phyloP scores from a whole-genome alignment of 352 stramenopile species.

The Globisporangium mamillatum region DNA sequence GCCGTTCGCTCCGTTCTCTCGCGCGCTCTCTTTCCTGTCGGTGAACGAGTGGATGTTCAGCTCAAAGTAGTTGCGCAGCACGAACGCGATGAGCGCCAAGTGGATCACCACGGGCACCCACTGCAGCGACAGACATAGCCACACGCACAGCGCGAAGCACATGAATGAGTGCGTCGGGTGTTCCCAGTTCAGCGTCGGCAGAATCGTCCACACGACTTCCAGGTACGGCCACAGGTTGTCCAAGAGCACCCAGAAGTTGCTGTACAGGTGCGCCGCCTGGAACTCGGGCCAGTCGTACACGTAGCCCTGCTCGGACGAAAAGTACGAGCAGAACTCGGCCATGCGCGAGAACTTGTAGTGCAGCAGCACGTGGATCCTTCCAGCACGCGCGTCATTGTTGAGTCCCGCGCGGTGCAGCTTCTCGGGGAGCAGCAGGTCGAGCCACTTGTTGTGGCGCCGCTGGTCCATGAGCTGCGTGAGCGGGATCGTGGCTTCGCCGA shows the following conservation, averaged over 20 bases:
- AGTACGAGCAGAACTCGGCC: constrained; percentile 83
- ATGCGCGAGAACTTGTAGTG: constrained; percentile 88
- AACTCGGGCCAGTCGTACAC: constrained; percentile 83
- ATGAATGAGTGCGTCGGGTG: constrained; percentile 81
- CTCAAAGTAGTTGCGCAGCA: constrained; percentile 84
- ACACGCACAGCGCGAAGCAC: constrained; percentile 83
- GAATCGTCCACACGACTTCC: constrained; percentile 78
- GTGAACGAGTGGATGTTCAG: constrained; percentile 81
- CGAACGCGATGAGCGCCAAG: constrained; percentile 74
- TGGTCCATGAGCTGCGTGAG: constrained; percentile 84
- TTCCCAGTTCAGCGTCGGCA: constrained; percentile 85
- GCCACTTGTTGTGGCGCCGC: constrained; percentile 84
- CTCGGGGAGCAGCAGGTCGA: constrained; percentile 75
- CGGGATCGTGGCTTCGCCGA: constrained; percentile 74
- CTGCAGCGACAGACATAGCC: constrained; percentile 78
- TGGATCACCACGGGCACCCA: constrained; percentile 82
- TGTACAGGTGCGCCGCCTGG: constrained; percentile 78
- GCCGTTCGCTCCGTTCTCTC: not conserved
- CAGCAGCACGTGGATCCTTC: constrained; percentile 77
- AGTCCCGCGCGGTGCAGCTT: constrained; percentile 76
- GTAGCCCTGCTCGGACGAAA: constrained; percentile 63
- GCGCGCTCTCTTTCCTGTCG: constrained; percentile 38
- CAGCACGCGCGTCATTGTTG: constrained; percentile 81
- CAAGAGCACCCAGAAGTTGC: constrained; percentile 84
- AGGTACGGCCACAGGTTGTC: constrained; percentile 85